A percentile compares a stretch with the other conserved stretches of the same genome.
These are phyloP conservation scores for Coriolopsis trogii DNA, from an alignment of 1,284 basidiomycete species.

Conservation along the genomic window DNA sequence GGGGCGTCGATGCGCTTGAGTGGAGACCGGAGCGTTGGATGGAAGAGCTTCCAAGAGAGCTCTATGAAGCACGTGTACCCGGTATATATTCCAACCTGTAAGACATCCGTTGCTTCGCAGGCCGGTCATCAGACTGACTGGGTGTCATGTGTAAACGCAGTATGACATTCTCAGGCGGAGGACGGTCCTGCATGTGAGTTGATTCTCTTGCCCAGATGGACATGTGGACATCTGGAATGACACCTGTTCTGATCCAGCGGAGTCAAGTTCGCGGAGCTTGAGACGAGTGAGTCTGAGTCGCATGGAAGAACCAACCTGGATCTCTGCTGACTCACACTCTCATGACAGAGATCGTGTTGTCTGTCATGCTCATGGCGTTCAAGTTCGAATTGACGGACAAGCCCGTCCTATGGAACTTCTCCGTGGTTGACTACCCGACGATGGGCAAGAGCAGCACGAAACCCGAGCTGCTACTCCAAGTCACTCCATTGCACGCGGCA, in stretches of 20 bases:
- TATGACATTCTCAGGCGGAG: conserved; percentile 19
- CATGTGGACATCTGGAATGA: neutral
- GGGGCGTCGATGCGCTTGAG: conserved; percentile 26
- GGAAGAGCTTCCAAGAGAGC: conserved; percentile 3
- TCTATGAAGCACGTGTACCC: conserved; percentile 19
- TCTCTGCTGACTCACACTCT: neutral
- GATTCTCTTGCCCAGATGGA: neutral
- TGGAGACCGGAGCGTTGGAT: conserved; percentile 29
- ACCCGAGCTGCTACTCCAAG: conserved; percentile 1
- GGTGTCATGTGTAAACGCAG: neutral
- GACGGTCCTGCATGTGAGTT: conserved; percentile 14
- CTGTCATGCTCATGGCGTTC: neutral
- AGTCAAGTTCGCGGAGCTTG: conserved; percentile 24
- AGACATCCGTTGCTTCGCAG: neutral
- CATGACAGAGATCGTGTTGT: neutral
- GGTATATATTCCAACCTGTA: conserved; percentile 26
- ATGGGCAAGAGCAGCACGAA: conserved; percentile 5
- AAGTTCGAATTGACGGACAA: conserved; percentile 1
- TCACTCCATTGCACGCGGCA: neutral
- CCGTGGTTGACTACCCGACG: neutral
- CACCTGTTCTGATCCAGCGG: conserved; percentile 5
- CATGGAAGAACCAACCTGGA: neutral
- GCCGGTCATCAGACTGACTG: neutral
- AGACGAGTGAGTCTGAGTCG: conserved; percentile 20
- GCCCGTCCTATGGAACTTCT: neutral